These are phyloP conservation scores for Phytophthora hibernalis DNA, from an alignment of 352 stramenopile species.

Conservation along the genomic window DNA sequence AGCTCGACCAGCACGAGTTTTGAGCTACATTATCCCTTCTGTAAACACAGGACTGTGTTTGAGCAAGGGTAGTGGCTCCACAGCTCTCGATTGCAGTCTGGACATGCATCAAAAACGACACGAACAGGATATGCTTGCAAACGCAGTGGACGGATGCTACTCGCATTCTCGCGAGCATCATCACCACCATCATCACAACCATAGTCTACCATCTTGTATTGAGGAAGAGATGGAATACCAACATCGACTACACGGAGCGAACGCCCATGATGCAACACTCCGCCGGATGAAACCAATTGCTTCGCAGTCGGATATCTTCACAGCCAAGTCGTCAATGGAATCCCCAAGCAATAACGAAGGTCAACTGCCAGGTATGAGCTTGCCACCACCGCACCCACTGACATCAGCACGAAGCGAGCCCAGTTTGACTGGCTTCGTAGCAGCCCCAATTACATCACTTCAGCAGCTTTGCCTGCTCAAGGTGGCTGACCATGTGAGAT, in stretches of 20 bases:
- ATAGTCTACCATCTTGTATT: slow-evolving; percentile 21
- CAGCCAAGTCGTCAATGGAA: slow-evolving; percentile 28
- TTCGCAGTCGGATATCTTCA: slow-evolving; percentile 41
- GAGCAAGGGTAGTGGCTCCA: slow-evolving; percentile 34
- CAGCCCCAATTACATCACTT: slow-evolving; percentile 37
- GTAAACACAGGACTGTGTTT: slow-evolving; percentile 74
- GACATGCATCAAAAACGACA: slow-evolving; percentile 12
- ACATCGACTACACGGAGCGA: slow-evolving; percentile 26
- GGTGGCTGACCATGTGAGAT: slow-evolving; percentile 59
- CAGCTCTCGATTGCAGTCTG: slow-evolving; percentile 8
- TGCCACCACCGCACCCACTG: slow-evolving; percentile 13
- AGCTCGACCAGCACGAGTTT: slow-evolving; percentile 85
- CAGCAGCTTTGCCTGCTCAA: slow-evolving; percentile 62
- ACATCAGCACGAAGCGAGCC: slow-evolving; percentile 48
- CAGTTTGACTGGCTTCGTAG: slow-evolving; percentile 33
- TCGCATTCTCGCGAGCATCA: slow-evolving; percentile 34
- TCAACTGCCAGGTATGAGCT: background rate
- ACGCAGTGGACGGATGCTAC: slow-evolving; percentile 13
- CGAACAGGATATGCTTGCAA: slow-evolving; percentile 22
- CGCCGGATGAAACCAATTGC: slow-evolving; percentile 37
- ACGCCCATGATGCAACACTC: slow-evolving; percentile 23
- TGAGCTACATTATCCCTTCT: slow-evolving; percentile 84
- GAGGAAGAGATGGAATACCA: slow-evolving; percentile 30
- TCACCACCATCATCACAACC: slow-evolving; percentile 37
- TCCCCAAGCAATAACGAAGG: background rate